A percentile compares a stretch with the other conserved stretches of the same genome.
Evolutionary conservation across 768 basidiomycete species (phyloP).

Genomic region (Lenzites betulinus): DNA sequence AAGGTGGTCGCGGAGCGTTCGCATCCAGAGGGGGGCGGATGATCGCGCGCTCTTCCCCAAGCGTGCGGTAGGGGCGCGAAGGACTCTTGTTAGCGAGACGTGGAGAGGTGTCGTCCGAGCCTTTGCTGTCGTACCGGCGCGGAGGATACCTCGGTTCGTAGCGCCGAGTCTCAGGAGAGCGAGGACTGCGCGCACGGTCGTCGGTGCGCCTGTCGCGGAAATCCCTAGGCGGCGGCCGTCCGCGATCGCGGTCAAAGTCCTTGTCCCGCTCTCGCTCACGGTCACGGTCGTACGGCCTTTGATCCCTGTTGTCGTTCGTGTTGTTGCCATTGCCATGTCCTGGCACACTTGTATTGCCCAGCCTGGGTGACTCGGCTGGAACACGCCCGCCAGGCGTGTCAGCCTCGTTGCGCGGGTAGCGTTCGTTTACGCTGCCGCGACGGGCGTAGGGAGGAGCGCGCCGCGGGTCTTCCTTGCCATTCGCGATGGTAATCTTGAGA

Average conservation of each 20-base stretch:
- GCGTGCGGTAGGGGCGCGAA: constrained; percentile 11
- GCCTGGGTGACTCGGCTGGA: not conserved
- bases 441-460: constrained; percentile 23
- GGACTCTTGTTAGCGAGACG: constrained; percentile 31
- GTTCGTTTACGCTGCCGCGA: constrained; percentile 28
- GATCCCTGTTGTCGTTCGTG: constrained; percentile 4
- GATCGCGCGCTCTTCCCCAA: constrained; percentile 24
- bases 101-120: constrained; percentile 28
- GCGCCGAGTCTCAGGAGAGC: constrained; percentile 49
- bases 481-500: constrained; percentile 26
- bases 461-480: constrained; percentile 29
- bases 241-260: constrained; percentile 40
- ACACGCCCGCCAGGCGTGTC: constrained; percentile 10
- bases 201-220: constrained; percentile 43
- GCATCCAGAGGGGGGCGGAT: constrained; percentile 14
- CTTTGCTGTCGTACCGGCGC: constrained; percentile 37
- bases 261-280: constrained; percentile 37
- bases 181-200: constrained; percentile 39
- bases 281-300: constrained; percentile 32
- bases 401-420: constrained; percentile 19
- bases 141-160: constrained; percentile 47
- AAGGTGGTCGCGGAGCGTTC: not conserved
- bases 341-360: not conserved
- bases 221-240: constrained; percentile 37
- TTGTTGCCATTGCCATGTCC: constrained; percentile 1